These are phyloP conservation scores for Penicillium herquei DNA, from an alignment of 495 filamentous ascomycete genomes.

Conservation along the genomic window DNA sequence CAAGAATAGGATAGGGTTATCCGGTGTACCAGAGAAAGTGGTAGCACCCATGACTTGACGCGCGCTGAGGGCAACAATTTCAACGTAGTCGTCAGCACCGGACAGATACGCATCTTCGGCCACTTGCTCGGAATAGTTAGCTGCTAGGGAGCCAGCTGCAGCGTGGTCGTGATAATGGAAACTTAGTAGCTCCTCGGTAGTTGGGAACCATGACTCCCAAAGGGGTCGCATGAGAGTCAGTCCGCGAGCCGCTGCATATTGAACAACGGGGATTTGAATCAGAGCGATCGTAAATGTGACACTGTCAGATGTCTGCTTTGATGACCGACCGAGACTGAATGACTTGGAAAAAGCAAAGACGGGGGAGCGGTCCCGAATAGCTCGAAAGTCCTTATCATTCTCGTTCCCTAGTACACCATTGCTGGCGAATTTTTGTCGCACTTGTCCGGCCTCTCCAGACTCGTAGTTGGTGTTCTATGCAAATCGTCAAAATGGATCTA, in stretches of 20 bases:
- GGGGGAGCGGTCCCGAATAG: constrained; percentile 80
- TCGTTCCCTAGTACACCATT: constrained; percentile 64
- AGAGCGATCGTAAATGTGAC: constrained; percentile 81
- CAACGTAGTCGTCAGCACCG: constrained; percentile 54
- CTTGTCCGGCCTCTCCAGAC: constrained; percentile 63
- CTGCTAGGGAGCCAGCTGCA: constrained; percentile 58
- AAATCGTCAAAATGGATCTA: constrained; percentile 18
- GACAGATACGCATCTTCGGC: constrained; percentile 69
- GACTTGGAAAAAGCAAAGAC: constrained; percentile 89
- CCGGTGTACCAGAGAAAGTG: constrained; percentile 81
- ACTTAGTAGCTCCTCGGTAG: constrained; percentile 59
- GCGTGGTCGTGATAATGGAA: constrained; percentile 77
- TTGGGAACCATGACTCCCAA: constrained; percentile 75
- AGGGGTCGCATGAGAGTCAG: constrained; percentile 81
- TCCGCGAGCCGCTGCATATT: constrained; percentile 80
- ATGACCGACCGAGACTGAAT: constrained; percentile 51
- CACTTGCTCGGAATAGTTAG: constrained; percentile 77
- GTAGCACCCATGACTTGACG: constrained; percentile 90
- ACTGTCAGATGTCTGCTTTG: constrained; percentile 39
- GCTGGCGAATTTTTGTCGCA: constrained; percentile 72
- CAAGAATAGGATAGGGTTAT: constrained; percentile 80
- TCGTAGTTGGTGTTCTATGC: constrained; percentile 59
- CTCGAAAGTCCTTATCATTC: constrained; percentile 63
- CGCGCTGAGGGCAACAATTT: constrained; percentile 86
- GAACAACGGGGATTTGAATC: constrained; percentile 79